Evolutionary conservation across 768 basidiomycete genomes (phyloP).

Genomic region (Leccinum broughii): DNA sequence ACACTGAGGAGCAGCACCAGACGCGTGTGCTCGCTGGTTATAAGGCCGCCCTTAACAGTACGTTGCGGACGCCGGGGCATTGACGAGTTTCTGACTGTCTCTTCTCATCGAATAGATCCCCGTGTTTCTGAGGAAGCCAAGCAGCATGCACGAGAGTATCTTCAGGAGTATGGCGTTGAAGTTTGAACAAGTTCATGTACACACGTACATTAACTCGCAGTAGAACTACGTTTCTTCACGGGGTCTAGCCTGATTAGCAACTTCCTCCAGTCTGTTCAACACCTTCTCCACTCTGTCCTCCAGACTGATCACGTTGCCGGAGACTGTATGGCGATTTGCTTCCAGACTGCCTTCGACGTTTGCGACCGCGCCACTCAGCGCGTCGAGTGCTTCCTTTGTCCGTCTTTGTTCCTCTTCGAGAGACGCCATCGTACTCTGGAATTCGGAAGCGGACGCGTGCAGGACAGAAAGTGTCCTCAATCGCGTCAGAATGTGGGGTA

Average conservation of each 20-base stretch:
- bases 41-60: conserved; percentile 55
- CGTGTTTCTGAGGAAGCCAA: conserved; percentile 51
- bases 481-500: conserved; percentile 88
- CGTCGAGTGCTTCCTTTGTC: conserved; percentile 59
- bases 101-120: conserved; percentile 35
- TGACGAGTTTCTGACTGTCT: not conserved
- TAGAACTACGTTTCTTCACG: not conserved
- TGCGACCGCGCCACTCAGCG: conserved; percentile 66
- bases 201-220: not conserved
- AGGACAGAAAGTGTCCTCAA: conserved; percentile 80
- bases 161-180: conserved; percentile 33
- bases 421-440: conserved; percentile 62
- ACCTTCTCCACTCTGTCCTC: conserved; percentile 57
- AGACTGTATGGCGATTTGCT: conserved; percentile 69
- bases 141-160: conserved; percentile 44
- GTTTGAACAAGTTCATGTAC: conserved; percentile 2
- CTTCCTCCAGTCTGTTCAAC: conserved; percentile 42
- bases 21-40: conserved; percentile 54
- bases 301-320: conserved; percentile 71
- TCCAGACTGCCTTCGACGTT: conserved; percentile 75
- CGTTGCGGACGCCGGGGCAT: conserved; percentile 5
- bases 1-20: conserved; percentile 40
- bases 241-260: conserved; percentile 25
- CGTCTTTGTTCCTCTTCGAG: conserved; percentile 75
- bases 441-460: conserved; percentile 80